Evolutionary conservation across 352 stramenopile species (phyloP).

Genomic region (Pythium pyrilobum): DNA sequence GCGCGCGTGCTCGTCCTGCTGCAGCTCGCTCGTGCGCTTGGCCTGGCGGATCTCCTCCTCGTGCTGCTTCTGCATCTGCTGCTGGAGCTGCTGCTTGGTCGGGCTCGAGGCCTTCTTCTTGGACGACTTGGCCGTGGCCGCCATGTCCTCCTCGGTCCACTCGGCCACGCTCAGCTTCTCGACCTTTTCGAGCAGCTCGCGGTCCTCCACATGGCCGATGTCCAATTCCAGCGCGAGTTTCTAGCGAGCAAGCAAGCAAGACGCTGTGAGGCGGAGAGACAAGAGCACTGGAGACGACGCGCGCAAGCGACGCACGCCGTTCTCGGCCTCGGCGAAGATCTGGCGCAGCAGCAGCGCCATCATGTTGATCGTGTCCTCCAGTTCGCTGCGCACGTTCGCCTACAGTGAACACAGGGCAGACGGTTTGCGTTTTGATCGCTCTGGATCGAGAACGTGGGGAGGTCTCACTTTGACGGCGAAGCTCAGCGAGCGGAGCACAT

Average conservation of each 20-base stretch:
- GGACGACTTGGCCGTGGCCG: background rate
- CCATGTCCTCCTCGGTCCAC: conserved; percentile 42
- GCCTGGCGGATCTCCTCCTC: conserved; percentile 62
- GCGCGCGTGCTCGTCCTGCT: conserved; percentile 46
- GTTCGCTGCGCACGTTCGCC: conserved; percentile 68
- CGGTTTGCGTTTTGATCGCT: background rate
- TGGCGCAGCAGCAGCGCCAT: conserved; percentile 78
- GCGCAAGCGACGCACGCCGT: conserved; percentile 32
- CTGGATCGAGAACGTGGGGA: background rate
- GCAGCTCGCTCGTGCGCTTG: conserved; percentile 34
- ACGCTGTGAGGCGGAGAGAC: background rate
- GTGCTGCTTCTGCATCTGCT: conserved; percentile 27
- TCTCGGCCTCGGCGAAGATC: conserved; percentile 70
- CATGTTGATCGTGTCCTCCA: conserved; percentile 85
- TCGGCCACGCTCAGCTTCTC: conserved; percentile 73
- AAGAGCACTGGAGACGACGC: background rate
- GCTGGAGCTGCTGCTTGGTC: conserved; percentile 9
- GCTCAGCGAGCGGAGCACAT: conserved; percentile 66
- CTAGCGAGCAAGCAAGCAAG: conserved; percentile 17
- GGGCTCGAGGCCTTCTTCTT: conserved; percentile 12
- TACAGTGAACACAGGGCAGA: conserved; percentile 8
- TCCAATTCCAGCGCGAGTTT: conserved; percentile 63
- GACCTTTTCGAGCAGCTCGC: conserved; percentile 65
- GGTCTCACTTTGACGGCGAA: conserved; percentile 66
- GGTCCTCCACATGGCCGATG: conserved; percentile 69